phyloP scores from a whole-genome alignment of 225 moss, liverwort and hornwort genomes.

The Antitrichia curtipendula region DNA sequence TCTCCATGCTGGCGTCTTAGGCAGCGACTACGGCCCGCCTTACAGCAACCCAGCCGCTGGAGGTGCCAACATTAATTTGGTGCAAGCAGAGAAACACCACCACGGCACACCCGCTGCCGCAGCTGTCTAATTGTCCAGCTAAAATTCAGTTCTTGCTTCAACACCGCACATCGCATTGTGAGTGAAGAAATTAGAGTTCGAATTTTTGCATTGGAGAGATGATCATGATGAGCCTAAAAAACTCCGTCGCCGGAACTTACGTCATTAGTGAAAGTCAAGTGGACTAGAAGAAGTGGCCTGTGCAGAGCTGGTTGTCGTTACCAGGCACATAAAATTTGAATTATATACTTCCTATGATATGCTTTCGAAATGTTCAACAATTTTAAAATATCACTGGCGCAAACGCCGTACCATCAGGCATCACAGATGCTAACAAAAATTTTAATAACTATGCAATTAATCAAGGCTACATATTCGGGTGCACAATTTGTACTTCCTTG shows the following conservation, averaged over 20 bases:
- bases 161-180: neutral
- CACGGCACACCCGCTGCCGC: conserved; percentile 29
- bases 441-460: neutral
- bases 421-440: neutral
- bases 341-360: neutral
- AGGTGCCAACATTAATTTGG: conserved; percentile 8
- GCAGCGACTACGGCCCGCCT: conserved; percentile 25
- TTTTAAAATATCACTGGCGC: neutral
- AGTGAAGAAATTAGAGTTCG: neutral
- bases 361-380: neutral
- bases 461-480: neutral
- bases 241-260: neutral
- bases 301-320: neutral
- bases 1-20: conserved; percentile 31
- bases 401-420: neutral
- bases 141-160: neutral
- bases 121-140: neutral
- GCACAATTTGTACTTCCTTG: neutral
- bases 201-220: neutral
- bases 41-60: conserved; percentile 1
- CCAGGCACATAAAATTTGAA: neutral
- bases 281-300: neutral
- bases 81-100: conserved; percentile 38
- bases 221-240: neutral
- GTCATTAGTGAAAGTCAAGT: neutral